Evolutionary conservation across 1,139 yeast genomes (phyloP).

Genomic region (Debaryomyces subglobosus): DNA sequence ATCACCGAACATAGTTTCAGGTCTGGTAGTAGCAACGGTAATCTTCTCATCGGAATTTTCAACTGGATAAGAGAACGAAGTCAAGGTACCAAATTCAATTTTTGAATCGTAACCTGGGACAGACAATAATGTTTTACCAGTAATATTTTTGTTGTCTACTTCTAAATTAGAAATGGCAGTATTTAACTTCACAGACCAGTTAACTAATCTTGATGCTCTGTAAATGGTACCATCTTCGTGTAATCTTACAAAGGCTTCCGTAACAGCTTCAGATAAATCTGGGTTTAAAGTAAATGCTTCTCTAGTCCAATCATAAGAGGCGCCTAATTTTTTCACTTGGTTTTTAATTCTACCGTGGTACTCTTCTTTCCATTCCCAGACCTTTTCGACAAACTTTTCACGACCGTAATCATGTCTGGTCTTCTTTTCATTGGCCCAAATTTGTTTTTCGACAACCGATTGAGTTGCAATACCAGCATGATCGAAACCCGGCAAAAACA

Average conservation of each 20-base stretch:
- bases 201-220: conserved; percentile 90
- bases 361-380: conserved; percentile 98
- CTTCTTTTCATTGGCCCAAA: conserved; percentile 85
- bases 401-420: conserved; percentile 96
- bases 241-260: conserved; percentile 86
- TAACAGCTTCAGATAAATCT: conserved; percentile 74
- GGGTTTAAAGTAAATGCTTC: conserved; percentile 94
- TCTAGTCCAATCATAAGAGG: conserved; percentile 94
- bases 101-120: conserved; percentile 92
- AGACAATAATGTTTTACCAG: conserved; percentile 77
- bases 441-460: conserved; percentile 95
- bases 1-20: conserved; percentile 97
- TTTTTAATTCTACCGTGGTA: conserved; percentile 83
- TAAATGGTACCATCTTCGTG: conserved; percentile 96
- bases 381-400: conserved; percentile 82
- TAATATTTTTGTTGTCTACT: conserved; percentile 87
- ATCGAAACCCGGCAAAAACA: conserved; percentile 95
- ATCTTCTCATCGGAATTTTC: conserved; percentile 86
- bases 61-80: conserved; percentile 90
- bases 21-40: conserved; percentile 97
- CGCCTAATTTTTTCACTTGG: conserved; percentile 88
- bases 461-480: conserved; percentile 99
- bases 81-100: conserved; percentile 94
- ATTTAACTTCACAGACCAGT: conserved; percentile 94
- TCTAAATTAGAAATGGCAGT: conserved; percentile 96